phyloP scores from a whole-genome alignment of 225 moss, liverwort and hornwort species.

The Sphagnum tenellum region DNA sequence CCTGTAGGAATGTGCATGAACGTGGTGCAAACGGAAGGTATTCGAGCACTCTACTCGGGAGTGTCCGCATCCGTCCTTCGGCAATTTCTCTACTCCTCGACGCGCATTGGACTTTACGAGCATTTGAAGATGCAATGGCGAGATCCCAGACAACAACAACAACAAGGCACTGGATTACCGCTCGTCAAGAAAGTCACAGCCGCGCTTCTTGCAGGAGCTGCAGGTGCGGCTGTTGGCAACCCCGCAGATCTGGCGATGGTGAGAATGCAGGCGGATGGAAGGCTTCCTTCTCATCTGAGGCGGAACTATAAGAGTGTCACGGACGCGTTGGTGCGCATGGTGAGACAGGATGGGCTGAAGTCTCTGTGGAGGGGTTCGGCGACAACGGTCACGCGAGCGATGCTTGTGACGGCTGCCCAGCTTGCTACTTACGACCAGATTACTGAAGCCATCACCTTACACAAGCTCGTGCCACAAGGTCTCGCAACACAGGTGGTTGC shows the following conservation, averaged over 20 bases:
- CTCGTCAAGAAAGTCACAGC: conserved; percentile 57
- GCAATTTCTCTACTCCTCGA: conserved; percentile 70
- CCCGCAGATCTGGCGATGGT: conserved; percentile 80
- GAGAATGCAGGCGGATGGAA: conserved; percentile 84
- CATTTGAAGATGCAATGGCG: conserved; percentile 53
- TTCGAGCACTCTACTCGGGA: conserved; percentile 63
- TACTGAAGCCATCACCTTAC: conserved; percentile 39
- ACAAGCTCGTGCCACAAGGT: conserved; percentile 34
- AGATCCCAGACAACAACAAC: conserved; percentile 2
- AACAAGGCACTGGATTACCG: conserved; percentile 32
- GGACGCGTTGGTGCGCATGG: conserved; percentile 61
- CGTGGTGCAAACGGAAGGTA: conserved; percentile 59
- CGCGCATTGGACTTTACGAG: conserved; percentile 66
- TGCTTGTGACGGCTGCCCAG: conserved; percentile 86
- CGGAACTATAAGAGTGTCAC: conserved; percentile 67
- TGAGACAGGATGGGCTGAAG: conserved; percentile 43
- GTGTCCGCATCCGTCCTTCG: conserved; percentile 68
- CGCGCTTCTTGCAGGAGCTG: conserved; percentile 43
- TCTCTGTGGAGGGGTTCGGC: conserved; percentile 77
- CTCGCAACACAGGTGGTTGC: conserved; percentile 59
- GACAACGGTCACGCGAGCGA: conserved; percentile 65
- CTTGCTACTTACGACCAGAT: conserved; percentile 79
- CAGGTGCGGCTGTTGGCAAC: conserved; percentile 62
- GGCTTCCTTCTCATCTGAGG: conserved; percentile 29
- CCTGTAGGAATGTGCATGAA: conserved; percentile 40